Percentiles rank a stretch among this genome's conserved stretches.
Conservation (phyloP, 1,284 basidiomycete genomes). For the Phellopilus nigrolimitatus region DNA sequence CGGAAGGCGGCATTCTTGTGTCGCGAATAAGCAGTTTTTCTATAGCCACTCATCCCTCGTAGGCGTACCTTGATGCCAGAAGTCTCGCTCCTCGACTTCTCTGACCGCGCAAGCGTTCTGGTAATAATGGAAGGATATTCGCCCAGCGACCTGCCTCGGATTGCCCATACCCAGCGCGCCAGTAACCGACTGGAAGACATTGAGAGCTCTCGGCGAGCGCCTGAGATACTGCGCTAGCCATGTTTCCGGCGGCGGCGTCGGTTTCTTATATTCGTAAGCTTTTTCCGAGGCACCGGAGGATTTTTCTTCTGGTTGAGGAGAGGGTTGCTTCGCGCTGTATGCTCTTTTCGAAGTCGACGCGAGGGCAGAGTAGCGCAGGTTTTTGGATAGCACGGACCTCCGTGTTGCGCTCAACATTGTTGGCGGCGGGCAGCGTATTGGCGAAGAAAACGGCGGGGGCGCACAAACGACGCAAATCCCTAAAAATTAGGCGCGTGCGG, state of each 20-base stretch:
- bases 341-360: conserved; percentile 1
- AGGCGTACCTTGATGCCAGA: conserved; percentile 63
- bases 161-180: conserved; percentile 57
- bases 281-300: conserved; percentile 16
- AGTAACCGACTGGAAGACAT: conserved; percentile 47
- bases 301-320: background rate
- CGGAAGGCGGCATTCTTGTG: conserved; percentile 80
- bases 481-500: background rate
- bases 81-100: conserved; percentile 56
- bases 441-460: background rate
- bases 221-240: conserved; percentile 60
- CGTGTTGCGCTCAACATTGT: conserved; percentile 11
- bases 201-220: conserved; percentile 44
- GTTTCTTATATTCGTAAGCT: conserved; percentile 25
- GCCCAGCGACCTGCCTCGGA: conserved; percentile 55
- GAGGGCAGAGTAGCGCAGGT: conserved; percentile 1
- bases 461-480: background rate
- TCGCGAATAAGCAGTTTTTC: background rate
- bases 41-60: background rate
- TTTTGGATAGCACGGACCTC: conserved; percentile 15
- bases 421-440: background rate
- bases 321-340: background rate
- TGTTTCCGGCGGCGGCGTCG: conserved; percentile 27
- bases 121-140: conserved; percentile 55
- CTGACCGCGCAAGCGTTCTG: conserved; percentile 49